phyloP scores from a whole-genome alignment of 2,329 filamentous ascomycete species.

The Fusarium falciforme region DNA sequence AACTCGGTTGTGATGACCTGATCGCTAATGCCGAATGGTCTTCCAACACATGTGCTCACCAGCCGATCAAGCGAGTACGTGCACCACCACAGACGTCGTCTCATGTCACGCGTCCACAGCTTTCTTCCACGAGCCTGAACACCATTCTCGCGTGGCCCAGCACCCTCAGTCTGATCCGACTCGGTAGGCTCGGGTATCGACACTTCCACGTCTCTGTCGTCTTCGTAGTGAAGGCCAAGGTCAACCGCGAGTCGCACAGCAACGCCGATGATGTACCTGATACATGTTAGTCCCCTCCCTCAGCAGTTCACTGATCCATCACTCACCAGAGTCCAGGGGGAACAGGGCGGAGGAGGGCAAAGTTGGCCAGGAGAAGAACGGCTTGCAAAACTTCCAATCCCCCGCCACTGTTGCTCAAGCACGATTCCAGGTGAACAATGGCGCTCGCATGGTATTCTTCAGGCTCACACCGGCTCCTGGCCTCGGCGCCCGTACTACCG shows the following conservation, averaged over 20 bases:
- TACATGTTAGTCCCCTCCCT: constrained; percentile 23
- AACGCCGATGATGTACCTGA: constrained; percentile 90
- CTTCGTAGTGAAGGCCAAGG: constrained; percentile 91
- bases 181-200: constrained; percentile 63
- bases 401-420: constrained; percentile 86
- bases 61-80: constrained; percentile 96
- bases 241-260: constrained; percentile 92
- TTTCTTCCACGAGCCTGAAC: constrained; percentile 71
- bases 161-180: constrained; percentile 50
- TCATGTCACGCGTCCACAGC: constrained; percentile 87
- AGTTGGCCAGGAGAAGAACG: constrained; percentile 89
- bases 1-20: constrained; percentile 97
- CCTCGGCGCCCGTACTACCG: constrained; percentile 44
- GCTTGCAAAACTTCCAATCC: constrained; percentile 92
- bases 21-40: constrained; percentile 95
- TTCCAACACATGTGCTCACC: constrained; percentile 91
- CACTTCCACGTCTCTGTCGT: constrained; percentile 74
- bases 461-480: constrained; percentile 71
- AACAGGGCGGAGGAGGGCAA: constrained; percentile 90
- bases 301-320: constrained; percentile 4
- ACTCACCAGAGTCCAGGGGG: constrained; percentile 87
- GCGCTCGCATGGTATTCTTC: constrained; percentile 97
- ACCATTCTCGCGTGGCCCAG: constrained; percentile 48
- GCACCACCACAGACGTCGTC: constrained; percentile 94
- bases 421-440: constrained; percentile 90